Evolutionary conservation across 2,329 filamentous ascomycete species (phyloP).

Genomic region (Cytospora piceae): DNA sequence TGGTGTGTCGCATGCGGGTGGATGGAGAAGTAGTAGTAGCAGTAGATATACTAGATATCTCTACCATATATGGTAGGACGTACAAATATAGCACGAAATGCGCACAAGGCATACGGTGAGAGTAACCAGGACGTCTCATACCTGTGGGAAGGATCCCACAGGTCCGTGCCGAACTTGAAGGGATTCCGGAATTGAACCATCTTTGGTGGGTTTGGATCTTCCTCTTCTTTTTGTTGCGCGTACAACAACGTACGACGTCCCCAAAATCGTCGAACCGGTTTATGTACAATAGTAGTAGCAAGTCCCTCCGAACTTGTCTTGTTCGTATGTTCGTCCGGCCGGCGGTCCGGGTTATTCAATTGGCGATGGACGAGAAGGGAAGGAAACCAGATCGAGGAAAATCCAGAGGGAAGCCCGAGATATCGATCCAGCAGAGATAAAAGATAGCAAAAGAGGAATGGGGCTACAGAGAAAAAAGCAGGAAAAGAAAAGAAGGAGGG

Average conservation of each 20-base stretch:
- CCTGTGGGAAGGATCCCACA: conserved; percentile 62
- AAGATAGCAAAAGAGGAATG: neutral
- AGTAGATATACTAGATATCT: too few species aligned
- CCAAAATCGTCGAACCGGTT: neutral
- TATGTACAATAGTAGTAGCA: neutral
- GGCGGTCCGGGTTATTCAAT: neutral
- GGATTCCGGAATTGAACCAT: conserved; percentile 28
- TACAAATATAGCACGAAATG: conserved; percentile 58
- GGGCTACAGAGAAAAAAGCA: neutral
- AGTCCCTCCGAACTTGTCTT: neutral
- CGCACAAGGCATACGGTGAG: conserved; percentile 65
- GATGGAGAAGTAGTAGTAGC: conserved; percentile 25
- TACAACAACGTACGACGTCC: neutral
- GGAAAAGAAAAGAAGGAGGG: neutral
- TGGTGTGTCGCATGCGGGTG: neutral
- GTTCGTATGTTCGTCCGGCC: conserved; percentile 15
- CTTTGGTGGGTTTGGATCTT: neutral
- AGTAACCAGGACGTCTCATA: conserved; percentile 84
- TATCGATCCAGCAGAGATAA: too few species aligned
- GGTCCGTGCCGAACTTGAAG: conserved; percentile 45
- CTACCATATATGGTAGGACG: conserved; percentile 35
- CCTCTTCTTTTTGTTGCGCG: neutral
- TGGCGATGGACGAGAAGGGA: too few species aligned
- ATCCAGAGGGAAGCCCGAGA: too few species aligned
- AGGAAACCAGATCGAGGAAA: too few species aligned